phyloP scores from a whole-genome alignment of 805 yeast species.

The Saturnispora sanitii region DNA sequence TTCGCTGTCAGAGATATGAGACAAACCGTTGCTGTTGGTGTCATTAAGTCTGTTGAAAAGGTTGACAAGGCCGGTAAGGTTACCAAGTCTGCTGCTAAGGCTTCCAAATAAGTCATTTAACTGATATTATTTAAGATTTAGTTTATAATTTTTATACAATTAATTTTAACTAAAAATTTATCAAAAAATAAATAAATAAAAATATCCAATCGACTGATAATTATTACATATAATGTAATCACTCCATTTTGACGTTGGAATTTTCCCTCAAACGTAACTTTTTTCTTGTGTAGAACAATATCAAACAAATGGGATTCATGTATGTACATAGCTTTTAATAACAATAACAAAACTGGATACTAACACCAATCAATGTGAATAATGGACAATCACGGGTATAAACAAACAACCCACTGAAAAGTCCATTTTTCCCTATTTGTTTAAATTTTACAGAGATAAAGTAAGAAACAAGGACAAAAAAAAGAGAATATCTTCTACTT shows the following conservation, averaged over 20 bases:
- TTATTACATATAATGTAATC: not conserved
- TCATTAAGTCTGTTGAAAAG: constrained; percentile 91
- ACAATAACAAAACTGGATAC: not conserved
- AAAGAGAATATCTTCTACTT: not conserved
- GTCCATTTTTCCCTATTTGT: not conserved
- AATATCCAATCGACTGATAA: too few relatives aligned
- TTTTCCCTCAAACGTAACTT: not conserved
- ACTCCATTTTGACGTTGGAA: not conserved
- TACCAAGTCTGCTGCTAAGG: constrained; percentile 91
- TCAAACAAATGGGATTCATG: not conserved
- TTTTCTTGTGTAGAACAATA: not conserved
- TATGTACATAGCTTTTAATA: not conserved
- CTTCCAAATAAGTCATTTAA: constrained; percentile 44
- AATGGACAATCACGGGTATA: not conserved
- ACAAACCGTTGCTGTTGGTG: constrained; percentile 99
- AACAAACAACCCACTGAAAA: not conserved
- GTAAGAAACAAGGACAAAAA: not conserved
- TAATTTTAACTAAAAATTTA: too few relatives aligned
- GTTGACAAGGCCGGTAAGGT: constrained; percentile 81
- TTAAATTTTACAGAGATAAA: not conserved
- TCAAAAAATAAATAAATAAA: too few relatives aligned
- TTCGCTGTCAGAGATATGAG: constrained; percentile 99
- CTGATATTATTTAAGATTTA: not conserved
- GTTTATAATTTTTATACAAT: not conserved
- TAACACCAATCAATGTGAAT: not conserved